A percentile compares a stretch with the other conserved stretches of the same genome.
Conservation (phyloP, 352 stramenopile species). For the Phytophthora ohioensis region DNA sequence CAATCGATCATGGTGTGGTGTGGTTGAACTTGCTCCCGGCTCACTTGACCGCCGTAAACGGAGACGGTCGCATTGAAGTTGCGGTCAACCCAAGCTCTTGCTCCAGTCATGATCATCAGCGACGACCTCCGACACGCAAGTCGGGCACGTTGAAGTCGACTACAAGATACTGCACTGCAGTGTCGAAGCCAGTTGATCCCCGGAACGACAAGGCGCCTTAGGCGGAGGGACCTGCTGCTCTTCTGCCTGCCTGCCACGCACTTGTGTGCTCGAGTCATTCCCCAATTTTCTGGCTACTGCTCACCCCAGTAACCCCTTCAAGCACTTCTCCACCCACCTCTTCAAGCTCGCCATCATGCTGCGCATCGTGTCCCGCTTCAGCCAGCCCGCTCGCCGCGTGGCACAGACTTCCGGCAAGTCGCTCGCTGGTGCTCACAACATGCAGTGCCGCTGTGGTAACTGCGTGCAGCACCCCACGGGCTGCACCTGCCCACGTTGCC, state of each 20-base stretch:
- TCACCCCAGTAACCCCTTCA: conserved; percentile 25
- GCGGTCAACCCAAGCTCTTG: conserved; percentile 2
- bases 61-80: conserved; percentile 28
- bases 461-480: conserved; percentile 38
- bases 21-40: conserved; percentile 34
- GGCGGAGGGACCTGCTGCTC: background rate
- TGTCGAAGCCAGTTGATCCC: conserved; percentile 14
- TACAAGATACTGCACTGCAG: conserved; percentile 29
- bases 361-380: conserved; percentile 45
- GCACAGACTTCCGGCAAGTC: conserved; percentile 25
- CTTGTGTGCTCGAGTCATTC: conserved; percentile 28
- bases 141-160: conserved; percentile 21
- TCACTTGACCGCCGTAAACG: conserved; percentile 15
- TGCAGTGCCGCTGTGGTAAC: conserved; percentile 45
- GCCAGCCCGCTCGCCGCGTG: conserved; percentile 35
- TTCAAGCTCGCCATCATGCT: conserved; percentile 35
- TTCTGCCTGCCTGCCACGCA: conserved; percentile 20
- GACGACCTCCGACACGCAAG: conserved; percentile 32
- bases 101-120: conserved; percentile 2
- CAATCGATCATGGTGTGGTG: background rate
- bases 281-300: conserved; percentile 30
- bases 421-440: conserved; percentile 28
- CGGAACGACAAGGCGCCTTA: background rate
- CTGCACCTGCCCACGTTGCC: conserved; percentile 35
- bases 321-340: conserved; percentile 1